Conservation (phyloP, 441 rosid genomes). For the Isatis lusitanica region DNA sequence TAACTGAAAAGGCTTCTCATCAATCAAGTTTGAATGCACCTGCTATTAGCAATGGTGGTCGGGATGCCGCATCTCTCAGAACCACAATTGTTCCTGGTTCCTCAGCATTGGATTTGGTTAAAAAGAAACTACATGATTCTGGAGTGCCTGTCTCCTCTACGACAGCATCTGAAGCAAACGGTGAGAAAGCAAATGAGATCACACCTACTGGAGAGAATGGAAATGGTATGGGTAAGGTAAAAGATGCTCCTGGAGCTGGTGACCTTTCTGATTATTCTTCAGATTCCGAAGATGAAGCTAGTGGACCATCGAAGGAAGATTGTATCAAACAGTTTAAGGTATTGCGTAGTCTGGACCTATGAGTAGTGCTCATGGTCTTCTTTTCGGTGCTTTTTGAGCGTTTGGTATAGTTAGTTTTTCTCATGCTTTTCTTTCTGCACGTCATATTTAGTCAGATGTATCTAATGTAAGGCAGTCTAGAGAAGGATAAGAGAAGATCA, state of each 20-base stretch:
- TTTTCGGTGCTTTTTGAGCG: not conserved
- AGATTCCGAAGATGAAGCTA: conserved; percentile 91
- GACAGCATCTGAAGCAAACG: conserved; percentile 61
- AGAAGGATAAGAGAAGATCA: not conserved
- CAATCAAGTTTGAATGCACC: conserved; percentile 72
- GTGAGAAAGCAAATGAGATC: conserved; percentile 64
- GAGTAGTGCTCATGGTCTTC: conserved; percentile 5
- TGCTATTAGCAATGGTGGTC: conserved; percentile 82
- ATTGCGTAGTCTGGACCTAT: conserved; percentile 22
- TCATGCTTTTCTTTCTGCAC: conserved; percentile 2
- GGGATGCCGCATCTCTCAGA: conserved; percentile 74
- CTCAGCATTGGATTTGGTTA: conserved; percentile 90
- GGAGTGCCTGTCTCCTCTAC: conserved; percentile 66
- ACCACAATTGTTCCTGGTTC: conserved; percentile 52
- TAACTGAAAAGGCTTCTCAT: conserved; percentile 60
- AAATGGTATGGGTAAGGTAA: conserved; percentile 63
- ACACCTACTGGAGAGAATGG: conserved; percentile 66
- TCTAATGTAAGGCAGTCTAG: not conserved
- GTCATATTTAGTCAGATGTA: conserved; percentile 23
- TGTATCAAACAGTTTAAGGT: conserved; percentile 86
- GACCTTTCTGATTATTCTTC: conserved; percentile 83
- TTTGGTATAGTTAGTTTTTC: conserved; percentile 1
- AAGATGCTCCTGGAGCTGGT: conserved; percentile 71
- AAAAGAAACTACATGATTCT: conserved; percentile 89
- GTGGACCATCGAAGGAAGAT: conserved; percentile 90